Conservation (phyloP, 139 green algal species). For the Gonium pectorale region DNA sequence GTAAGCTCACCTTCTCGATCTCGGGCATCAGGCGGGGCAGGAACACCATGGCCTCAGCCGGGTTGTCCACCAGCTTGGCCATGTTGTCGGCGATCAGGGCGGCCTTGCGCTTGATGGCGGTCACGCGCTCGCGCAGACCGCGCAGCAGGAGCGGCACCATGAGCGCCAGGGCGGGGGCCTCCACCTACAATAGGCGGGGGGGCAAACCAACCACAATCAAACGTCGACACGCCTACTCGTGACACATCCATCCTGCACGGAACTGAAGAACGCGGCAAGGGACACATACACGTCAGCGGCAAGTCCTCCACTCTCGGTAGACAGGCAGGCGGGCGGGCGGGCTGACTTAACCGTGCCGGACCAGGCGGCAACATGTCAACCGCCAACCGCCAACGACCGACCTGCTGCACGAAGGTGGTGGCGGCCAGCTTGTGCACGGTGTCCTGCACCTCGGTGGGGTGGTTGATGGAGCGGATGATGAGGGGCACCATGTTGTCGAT, state of each 20-base stretch:
- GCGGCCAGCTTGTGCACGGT: conserved; percentile 92
- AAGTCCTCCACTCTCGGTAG: too few relatives aligned
- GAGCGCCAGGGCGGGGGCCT: conserved; percentile 86
- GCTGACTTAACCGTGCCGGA: too few relatives aligned
- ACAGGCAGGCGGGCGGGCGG: too few relatives aligned
- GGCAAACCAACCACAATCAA: conserved; percentile 17
- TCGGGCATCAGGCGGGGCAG: conserved; percentile 84
- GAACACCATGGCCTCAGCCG: conserved; percentile 87
- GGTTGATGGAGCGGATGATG: conserved; percentile 84
- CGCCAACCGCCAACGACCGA: conserved; percentile 4
- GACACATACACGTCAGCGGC: too few relatives aligned
- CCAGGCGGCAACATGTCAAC: too few relatives aligned
- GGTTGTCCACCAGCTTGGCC: conserved; percentile 93
- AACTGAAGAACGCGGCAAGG: background rate
- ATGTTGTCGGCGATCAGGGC: conserved; percentile 94
- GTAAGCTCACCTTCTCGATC: conserved; percentile 70
- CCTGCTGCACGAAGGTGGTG: conserved; percentile 91
- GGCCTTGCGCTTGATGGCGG: conserved; percentile 92
- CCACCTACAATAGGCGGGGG: too few relatives aligned
- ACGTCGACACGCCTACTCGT: background rate
- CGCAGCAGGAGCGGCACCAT: conserved; percentile 91
- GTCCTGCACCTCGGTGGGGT: conserved; percentile 79
- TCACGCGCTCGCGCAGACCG: conserved; percentile 87
- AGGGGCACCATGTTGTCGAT: conserved; percentile 90
- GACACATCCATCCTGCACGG: too few relatives aligned